Conservation (phyloP, 2,329 filamentous ascomycete species). For the Bisporella sp. region DNA sequence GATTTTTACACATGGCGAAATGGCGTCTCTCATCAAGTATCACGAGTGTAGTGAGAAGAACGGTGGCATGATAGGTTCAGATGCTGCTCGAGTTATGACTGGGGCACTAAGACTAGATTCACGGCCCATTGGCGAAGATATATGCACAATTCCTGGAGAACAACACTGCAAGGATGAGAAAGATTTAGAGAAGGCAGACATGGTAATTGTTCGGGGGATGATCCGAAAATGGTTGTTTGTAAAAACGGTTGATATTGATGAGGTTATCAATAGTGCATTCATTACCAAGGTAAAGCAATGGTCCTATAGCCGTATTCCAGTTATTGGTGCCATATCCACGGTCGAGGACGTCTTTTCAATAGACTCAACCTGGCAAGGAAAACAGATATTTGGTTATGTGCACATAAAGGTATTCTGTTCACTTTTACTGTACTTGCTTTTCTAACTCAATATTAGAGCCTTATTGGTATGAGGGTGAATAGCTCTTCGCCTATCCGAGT, state of each 20-base stretch:
- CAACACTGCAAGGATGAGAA: conserved; percentile 2
- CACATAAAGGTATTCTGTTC: conserved; percentile 7
- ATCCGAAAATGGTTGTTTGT: conserved; percentile 19
- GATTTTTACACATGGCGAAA: conserved; percentile 17
- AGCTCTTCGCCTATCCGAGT: conserved; percentile 10
- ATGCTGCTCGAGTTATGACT: conserved; percentile 16
- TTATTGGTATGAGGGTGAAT: conserved; percentile 16
- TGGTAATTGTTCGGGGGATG: conserved; percentile 5
- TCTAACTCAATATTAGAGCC: conserved; percentile 10
- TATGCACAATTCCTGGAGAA: background rate
- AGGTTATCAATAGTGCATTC: conserved; percentile 17
- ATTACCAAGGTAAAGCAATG: conserved; percentile 19
- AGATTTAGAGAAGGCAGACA: conserved; percentile 19
- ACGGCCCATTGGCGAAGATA: conserved; percentile 10
- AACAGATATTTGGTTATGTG: conserved; percentile 19
- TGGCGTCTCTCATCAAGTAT: conserved; percentile 17
- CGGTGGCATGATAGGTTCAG: conserved; percentile 16
- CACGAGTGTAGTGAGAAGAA: conserved; percentile 17
- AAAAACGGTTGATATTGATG: conserved; percentile 19
- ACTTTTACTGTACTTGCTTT: background rate
- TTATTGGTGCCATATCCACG: conserved; percentile 9
- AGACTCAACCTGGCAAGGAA: conserved; percentile 6
- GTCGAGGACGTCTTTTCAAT: background rate
- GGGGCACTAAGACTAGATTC: conserved; percentile 21
- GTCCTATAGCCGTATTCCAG: conserved; percentile 24